Evolutionary conservation across 2,329 filamentous ascomycete genomes (phyloP).

Genomic region (Thielaviopsis populi): DNA sequence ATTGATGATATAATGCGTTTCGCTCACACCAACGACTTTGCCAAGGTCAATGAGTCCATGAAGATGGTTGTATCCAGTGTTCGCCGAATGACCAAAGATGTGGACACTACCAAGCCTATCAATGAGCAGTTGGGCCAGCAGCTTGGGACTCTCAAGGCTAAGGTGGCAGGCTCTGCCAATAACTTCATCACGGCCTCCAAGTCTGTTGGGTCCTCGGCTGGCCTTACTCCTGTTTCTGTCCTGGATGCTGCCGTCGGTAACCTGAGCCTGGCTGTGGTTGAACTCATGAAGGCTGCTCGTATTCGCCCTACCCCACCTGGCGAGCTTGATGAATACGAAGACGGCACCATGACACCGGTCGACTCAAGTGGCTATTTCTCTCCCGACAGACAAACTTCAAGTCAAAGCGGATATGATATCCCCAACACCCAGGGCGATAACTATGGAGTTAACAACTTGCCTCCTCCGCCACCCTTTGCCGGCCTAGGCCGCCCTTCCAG

Average conservation of each 20-base stretch:
- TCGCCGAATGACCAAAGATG: constrained; percentile 68
- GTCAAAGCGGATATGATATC: constrained; percentile 11
- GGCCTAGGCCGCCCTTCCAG: constrained; percentile 45
- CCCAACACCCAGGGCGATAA: constrained; percentile 7
- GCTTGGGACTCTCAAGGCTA: constrained; percentile 57
- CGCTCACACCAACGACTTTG: constrained; percentile 58
- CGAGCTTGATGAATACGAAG: constrained; percentile 66
- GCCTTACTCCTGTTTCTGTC: constrained; percentile 82
- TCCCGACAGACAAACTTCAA: constrained; percentile 28
- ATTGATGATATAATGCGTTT: constrained; percentile 78
- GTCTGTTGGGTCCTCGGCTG: constrained; percentile 70
- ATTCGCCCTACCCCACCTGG: constrained; percentile 60
- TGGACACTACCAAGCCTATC: constrained; percentile 43
- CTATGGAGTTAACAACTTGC: constrained; percentile 22
- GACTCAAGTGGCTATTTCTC: constrained; percentile 57
- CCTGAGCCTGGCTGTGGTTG: constrained; percentile 70
- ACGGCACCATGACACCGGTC: constrained; percentile 48
- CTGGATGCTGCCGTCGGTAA: constrained; percentile 89
- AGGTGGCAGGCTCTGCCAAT: constrained; percentile 86
- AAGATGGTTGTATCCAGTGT: constrained; percentile 73
- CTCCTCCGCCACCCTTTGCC: constrained; percentile 41
- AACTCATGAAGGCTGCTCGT: constrained; percentile 70
- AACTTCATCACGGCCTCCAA: constrained; percentile 89
- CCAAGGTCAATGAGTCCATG: constrained; percentile 68
- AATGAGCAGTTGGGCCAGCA: constrained; percentile 42